Conservation (phyloP, 2,329 filamentous ascomycete species). For the Aureobasidium lini region DNA sequence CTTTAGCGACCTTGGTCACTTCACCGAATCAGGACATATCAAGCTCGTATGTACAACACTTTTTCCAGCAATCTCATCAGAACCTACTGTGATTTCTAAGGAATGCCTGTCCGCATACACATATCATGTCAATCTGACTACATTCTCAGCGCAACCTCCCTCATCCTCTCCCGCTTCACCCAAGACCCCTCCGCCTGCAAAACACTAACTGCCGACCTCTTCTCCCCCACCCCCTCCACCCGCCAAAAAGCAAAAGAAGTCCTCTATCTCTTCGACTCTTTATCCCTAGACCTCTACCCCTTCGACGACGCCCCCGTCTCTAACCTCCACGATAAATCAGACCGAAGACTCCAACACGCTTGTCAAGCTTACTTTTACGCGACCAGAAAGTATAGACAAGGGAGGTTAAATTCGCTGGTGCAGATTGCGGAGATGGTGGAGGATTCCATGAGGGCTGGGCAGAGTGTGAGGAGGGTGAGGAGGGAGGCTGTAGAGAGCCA, state of each 20-base stretch:
- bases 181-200: conserved; percentile 6
- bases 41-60: conserved; percentile 21
- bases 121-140: background rate
- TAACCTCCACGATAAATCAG: background rate
- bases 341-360: background rate
- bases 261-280: conserved; percentile 19
- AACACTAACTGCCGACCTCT: conserved; percentile 26
- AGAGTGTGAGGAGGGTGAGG: background rate
- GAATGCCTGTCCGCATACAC: too few relatives aligned
- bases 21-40: conserved; percentile 38
- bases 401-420: background rate
- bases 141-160: conserved; percentile 18
- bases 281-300: conserved; percentile 13
- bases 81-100: too few relatives aligned
- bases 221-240: conserved; percentile 30
- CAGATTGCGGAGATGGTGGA: background rate
- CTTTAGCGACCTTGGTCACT: conserved; percentile 33
- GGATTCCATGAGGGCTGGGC: background rate
- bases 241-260: conserved; percentile 20
- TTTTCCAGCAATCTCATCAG: background rate
- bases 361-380: conserved; percentile 1
- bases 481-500: background rate
- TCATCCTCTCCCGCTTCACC: conserved; percentile 23
- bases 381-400: background rate
- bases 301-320: background rate